These are phyloP conservation scores for Pythium guiyangense DNA, from an alignment of 352 stramenopile species.

Conservation along the genomic window DNA sequence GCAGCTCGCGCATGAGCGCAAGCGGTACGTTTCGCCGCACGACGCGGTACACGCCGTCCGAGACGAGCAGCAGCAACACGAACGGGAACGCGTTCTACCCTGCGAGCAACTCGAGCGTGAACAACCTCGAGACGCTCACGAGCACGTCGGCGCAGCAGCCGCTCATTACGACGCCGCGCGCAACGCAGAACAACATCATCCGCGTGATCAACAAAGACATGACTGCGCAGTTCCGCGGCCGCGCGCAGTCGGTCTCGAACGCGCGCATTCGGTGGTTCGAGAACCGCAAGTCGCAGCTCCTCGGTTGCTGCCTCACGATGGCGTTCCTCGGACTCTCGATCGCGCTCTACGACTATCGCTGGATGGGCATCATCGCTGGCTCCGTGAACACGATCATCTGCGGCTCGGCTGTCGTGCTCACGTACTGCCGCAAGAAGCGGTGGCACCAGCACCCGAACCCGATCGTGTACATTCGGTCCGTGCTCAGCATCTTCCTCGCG, in stretches of 20 bases:
- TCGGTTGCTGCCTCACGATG: constrained; percentile 83
- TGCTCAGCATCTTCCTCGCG: constrained; percentile 84
- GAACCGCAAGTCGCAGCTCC: constrained; percentile 85
- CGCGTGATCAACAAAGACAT: constrained; percentile 90
- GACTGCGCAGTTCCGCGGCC: constrained; percentile 79
- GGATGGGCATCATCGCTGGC: constrained; percentile 83
- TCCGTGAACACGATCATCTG: constrained; percentile 87
- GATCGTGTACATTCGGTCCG: constrained; percentile 81
- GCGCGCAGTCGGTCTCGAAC: constrained; percentile 60
- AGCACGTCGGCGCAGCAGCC: constrained; percentile 62
- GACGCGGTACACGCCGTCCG: constrained; percentile 13
- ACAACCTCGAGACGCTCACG: constrained; percentile 18
- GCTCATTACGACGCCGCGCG: constrained; percentile 52
- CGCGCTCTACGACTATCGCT: constrained; percentile 86
- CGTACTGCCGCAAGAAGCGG: constrained; percentile 85
- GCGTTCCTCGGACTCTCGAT: constrained; percentile 81
- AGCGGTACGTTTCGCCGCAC: constrained; percentile 15
- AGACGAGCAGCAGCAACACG: constrained; percentile 7
- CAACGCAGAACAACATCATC: constrained; percentile 72
- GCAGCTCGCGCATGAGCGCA: constrained; percentile 8
- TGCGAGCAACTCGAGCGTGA: constrained; percentile 19
- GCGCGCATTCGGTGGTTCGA: constrained; percentile 85
- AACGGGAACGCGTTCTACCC: constrained; percentile 19
- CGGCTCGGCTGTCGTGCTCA: constrained; percentile 78
- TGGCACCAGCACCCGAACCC: constrained; percentile 89